A percentile compares a stretch with the other conserved stretches of the same genome.
Conservation (phyloP, 345 rosid genomes). For the Ceriops decandra region DNA sequence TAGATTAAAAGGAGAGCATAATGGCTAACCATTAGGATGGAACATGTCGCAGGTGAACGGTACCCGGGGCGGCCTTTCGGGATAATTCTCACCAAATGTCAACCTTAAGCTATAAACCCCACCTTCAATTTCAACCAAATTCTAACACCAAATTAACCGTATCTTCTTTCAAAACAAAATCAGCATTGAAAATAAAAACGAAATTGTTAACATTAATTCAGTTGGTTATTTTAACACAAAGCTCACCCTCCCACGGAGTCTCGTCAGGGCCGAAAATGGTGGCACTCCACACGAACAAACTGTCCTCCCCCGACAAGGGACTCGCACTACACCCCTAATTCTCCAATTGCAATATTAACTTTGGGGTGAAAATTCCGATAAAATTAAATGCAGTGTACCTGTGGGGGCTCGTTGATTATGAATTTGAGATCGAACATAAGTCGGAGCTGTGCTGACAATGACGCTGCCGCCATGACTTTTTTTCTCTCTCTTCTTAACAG, state of each 20-base stretch:
- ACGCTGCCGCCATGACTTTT: not conserved
- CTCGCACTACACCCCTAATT: slow-evolving; percentile 17
- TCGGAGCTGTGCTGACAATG: slow-evolving; percentile 16
- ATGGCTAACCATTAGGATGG: slow-evolving; percentile 16
- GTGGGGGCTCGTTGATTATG: slow-evolving; percentile 13
- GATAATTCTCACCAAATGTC: slow-evolving; percentile 16
- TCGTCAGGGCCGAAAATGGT: slow-evolving; percentile 12
- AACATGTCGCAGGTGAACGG: slow-evolving; percentile 15
- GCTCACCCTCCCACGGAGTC: slow-evolving; percentile 12
- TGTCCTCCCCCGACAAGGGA: slow-evolving; percentile 14
- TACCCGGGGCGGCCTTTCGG: slow-evolving; percentile 11
- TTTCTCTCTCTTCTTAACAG: not conserved
- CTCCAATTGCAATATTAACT: too few relatives aligned
- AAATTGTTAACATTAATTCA: too few relatives aligned
- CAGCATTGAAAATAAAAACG: too few relatives aligned
- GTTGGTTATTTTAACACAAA: too few relatives aligned
- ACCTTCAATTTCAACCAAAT: slow-evolving; percentile 4
- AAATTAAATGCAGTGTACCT: not conserved
- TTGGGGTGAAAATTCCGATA: not conserved
- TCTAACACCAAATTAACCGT: too few relatives aligned
- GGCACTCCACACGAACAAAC: slow-evolving; percentile 10
- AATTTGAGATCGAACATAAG: slow-evolving; percentile 17
- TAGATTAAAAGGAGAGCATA: too few relatives aligned
- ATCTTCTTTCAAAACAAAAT: too few relatives aligned
- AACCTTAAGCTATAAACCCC: slow-evolving; percentile 17